Conservation (phyloP, 352 stramenopile species). For the Pythium aphanidermatum region DNA sequence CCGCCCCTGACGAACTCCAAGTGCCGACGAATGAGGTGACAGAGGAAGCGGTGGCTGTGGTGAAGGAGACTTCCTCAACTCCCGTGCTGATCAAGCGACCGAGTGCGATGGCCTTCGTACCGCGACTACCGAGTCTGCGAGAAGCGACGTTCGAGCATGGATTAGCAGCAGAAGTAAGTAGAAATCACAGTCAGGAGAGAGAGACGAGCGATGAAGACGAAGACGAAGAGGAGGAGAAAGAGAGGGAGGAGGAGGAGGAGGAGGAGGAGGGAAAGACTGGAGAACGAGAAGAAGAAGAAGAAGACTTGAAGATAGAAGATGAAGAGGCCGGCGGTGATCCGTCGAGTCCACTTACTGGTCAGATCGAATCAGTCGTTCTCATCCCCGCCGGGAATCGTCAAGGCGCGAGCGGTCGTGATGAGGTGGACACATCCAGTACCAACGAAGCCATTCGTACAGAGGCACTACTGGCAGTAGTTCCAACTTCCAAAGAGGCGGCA, state of each 20-base stretch:
- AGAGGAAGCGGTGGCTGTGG: conserved; percentile 2
- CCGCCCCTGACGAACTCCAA: neutral
- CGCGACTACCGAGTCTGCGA: neutral
- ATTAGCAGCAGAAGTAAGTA: too few relatives aligned
- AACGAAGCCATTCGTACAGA: too few relatives aligned
- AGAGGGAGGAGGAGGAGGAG: conserved; percentile 9
- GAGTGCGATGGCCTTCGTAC: conserved; percentile 4
- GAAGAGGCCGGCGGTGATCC: neutral
- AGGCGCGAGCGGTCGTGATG: too few relatives aligned
- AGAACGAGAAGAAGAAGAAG: neutral
- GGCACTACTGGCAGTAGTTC: too few relatives aligned
- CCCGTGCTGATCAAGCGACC: conserved; percentile 3
- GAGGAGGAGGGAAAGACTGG: conserved; percentile 16
- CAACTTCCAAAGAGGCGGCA: too few relatives aligned
- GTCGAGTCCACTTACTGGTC: too few relatives aligned
- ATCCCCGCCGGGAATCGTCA: too few relatives aligned
- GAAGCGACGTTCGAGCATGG: neutral
- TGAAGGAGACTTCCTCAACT: neutral
- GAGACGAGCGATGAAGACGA: conserved; percentile 12
- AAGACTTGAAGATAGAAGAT: neutral
- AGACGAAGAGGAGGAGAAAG: conserved; percentile 2
- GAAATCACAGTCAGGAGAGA: too few relatives aligned
- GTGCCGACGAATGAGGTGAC: conserved; percentile 8
- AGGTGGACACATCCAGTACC: too few relatives aligned
- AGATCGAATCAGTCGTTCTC: too few relatives aligned